Conservation (phyloP, 805 yeast species). For the Zygosaccharomyces bailii region DNA sequence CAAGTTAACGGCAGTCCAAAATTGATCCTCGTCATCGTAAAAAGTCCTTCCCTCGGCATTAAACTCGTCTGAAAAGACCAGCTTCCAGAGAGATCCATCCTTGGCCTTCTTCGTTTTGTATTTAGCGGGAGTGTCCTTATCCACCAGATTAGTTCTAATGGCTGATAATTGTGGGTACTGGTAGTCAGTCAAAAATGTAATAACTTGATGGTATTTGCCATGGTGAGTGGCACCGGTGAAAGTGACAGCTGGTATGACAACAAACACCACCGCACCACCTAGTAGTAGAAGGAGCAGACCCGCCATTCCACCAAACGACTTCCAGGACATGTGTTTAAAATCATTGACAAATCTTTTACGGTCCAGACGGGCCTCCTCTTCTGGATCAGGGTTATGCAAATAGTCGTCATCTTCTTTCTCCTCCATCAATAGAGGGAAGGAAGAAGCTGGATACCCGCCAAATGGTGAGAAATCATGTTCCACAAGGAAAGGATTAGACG, state of each 20-base stretch:
- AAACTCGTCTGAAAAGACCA: constrained; percentile 90
- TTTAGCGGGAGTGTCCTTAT: constrained; percentile 57
- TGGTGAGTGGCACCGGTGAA: constrained; percentile 62
- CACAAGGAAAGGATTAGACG: constrained; percentile 43
- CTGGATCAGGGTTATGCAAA: constrained; percentile 93
- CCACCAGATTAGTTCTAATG: constrained; percentile 50
- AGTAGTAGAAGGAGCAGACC: constrained; percentile 56
- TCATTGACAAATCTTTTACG: constrained; percentile 63
- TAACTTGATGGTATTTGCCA: constrained; percentile 17
- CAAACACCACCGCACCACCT: constrained; percentile 65
- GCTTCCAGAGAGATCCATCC: constrained; percentile 65
- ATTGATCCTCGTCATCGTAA: constrained; percentile 87
- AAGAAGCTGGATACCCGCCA: constrained; percentile 94
- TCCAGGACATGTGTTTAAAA: constrained; percentile 60
- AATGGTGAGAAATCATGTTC: constrained; percentile 80
- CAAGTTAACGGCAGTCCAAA: constrained; percentile 80
- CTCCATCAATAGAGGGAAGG: constrained; percentile 85
- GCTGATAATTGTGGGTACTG: constrained; percentile 50
- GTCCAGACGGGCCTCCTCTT: constrained; percentile 83
- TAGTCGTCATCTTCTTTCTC: constrained; percentile 96
- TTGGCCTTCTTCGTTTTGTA: constrained; percentile 49
- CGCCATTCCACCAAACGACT: constrained; percentile 58
- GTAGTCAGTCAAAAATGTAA: constrained; percentile 46
- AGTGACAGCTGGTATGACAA: constrained; percentile 79
- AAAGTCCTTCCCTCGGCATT: constrained; percentile 86